Evolutionary conservation across 768 basidiomycete genomes (phyloP).

Genomic region (Russula emetica): DNA sequence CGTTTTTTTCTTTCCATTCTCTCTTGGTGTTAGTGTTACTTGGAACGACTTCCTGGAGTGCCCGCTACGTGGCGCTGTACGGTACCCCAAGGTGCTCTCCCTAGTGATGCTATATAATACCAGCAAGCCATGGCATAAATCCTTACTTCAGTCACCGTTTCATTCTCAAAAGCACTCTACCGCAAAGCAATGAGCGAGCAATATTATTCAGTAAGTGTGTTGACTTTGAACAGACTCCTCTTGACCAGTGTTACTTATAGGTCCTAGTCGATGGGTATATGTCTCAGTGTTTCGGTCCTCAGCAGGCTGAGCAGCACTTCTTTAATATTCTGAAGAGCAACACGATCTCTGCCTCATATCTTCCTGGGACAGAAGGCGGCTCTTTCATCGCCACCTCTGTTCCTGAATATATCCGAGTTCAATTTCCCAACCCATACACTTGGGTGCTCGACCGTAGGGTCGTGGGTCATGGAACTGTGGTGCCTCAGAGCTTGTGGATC

Average conservation of each 20-base stretch:
- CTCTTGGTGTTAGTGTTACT: too few species aligned
- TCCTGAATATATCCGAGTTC: not conserved
- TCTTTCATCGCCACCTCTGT: not conserved
- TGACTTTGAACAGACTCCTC: not conserved
- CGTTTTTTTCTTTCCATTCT: too few species aligned
- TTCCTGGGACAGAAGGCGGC: not conserved
- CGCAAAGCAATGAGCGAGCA: not conserved
- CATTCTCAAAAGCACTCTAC: not conserved
- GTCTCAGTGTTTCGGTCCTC: not conserved
- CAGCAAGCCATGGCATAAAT: too few species aligned
- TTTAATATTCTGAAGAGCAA: not conserved
- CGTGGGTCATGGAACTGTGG: too few species aligned
- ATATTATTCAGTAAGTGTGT: not conserved
- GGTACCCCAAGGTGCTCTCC: too few species aligned
- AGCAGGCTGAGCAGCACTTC: slow-evolving; percentile 1
- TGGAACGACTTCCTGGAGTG: too few species aligned
- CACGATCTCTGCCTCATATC: not conserved
- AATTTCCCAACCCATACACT: too few species aligned
- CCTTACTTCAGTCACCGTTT: too few species aligned
- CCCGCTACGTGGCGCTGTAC: too few species aligned
- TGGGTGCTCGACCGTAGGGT: too few species aligned
- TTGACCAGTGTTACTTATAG: not conserved
- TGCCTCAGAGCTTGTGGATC: too few species aligned
- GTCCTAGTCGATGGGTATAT: slow-evolving; percentile 18
- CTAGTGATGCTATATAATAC: too few species aligned